Evolutionary conservation across 768 basidiomycete genomes (phyloP).

Genomic region (Cystofilobasidium ferigula): DNA sequence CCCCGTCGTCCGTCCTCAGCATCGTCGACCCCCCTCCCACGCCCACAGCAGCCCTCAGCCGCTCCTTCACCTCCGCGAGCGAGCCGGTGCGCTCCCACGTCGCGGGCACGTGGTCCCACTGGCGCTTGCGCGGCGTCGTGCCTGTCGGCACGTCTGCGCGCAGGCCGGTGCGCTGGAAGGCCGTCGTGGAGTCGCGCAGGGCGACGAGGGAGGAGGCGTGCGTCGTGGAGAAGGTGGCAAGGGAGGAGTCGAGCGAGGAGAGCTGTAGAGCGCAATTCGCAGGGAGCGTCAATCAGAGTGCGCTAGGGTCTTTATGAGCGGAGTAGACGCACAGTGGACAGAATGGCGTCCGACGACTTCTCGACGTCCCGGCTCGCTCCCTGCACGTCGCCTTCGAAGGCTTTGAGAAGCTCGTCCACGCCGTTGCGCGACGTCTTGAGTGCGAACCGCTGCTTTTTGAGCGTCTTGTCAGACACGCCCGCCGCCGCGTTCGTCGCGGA

Average conservation of each 20-base stretch:
- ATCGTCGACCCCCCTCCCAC: no score
- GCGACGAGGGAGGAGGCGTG: constrained; percentile 44
- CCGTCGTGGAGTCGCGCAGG: constrained; percentile 45
- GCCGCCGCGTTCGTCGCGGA: constrained; percentile 1
- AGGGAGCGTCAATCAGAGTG: background rate
- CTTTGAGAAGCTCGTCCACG: background rate
- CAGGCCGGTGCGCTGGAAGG: constrained; percentile 37
- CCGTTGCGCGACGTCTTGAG: background rate
- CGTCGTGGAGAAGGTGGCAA: constrained; percentile 44
- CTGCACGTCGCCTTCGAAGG: background rate
- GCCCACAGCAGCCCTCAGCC: background rate
- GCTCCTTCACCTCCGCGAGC: constrained; percentile 46
- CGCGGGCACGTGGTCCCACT: constrained; percentile 54
- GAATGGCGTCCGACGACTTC: background rate
- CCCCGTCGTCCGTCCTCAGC: background rate
- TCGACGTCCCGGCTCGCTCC: background rate
- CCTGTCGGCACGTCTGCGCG: constrained; percentile 53
- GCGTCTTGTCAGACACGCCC: background rate
- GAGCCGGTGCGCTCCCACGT: constrained; percentile 60
- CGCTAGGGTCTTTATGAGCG: background rate
- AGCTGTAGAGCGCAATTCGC: no score
- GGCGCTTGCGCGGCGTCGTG: constrained; percentile 62
- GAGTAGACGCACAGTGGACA: constrained; percentile 10
- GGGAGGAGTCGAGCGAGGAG: constrained; percentile 40
- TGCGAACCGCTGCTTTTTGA: constrained; percentile 10